Base-by-base conservation (phyloP, 768 basidiomycete genomes). In the Pilatotrama ljubarskyi region DNA sequence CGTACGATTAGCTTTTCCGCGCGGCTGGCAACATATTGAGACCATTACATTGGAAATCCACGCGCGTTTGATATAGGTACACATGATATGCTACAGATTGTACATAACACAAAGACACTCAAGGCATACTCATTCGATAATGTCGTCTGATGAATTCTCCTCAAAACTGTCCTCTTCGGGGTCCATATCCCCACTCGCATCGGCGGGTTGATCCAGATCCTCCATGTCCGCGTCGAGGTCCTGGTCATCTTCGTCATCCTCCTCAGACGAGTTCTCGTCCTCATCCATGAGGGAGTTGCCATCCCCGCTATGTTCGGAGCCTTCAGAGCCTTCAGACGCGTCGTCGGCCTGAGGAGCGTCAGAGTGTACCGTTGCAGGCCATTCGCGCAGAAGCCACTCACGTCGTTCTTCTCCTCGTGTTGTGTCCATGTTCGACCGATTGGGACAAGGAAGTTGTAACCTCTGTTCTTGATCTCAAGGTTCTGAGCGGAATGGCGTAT, bases 401-500 rank as follows among this genome's bases (percentile, higher is more conserved):
- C 91, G 69, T 93, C 91, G 69, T 91, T 91, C 76, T 90, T 91
- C 73, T 93, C 91, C 68, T 93, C 91, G 62, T 85, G 82, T 65
- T 85, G 85, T 14, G 91, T 93, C 55, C 88, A 77, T 54, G 79
- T 79, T 50, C 85, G 82, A 8, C 91, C 91, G 43, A 91, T 88
- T 6, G 90, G 90, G 24, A 93, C 80, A 20, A 90, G 77, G 68
- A 83, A 90, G 62, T 72, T 78, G 60, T 77, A 86, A 10, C 91
- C 91, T 35, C 88, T 81, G 62, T 84, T 85, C 61, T 81, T 83
- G 35, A 92, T 82, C 55, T 76, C 74, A 29, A 78, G 60, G 61
- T 82, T 86, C 89, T 91, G 68, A 17, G n/a, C n/a, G n/a, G 15
- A 40, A 22, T 40, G 17, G 0, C 0, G 14, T 3, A 24, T 32